A percentile compares a stretch with the other conserved stretches of the same genome.
phyloP scores from a whole-genome alignment of 1,139 yeast species.

The Debaryomyces singareniensis region DNA sequence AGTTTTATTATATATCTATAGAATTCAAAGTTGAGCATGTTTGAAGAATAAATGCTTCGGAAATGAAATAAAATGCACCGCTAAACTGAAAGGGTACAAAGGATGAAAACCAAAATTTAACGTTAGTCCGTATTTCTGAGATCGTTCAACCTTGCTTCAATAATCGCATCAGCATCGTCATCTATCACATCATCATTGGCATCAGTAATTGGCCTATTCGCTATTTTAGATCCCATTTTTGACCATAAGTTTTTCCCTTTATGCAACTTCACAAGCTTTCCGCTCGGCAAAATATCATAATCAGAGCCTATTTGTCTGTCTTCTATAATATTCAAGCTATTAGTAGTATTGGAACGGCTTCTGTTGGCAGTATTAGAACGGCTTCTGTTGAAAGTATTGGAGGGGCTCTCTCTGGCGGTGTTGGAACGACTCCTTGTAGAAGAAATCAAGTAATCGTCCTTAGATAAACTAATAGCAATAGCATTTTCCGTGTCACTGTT shows the following conservation, averaged over 20 bases:
- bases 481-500: not conserved
- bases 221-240: constrained; percentile 25
- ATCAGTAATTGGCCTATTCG: constrained; percentile 5
- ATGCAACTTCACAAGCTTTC: constrained; percentile 48
- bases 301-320: constrained; percentile 15
- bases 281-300: constrained; percentile 64
- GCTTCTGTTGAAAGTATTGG: constrained; percentile 50
- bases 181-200: constrained; percentile 20
- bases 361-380: constrained; percentile 47
- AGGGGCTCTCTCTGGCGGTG: constrained; percentile 41
- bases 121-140: not conserved
- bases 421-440: constrained; percentile 44
- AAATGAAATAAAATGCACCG: no score
- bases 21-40: no score
- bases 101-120: not conserved
- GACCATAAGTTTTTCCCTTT: constrained; percentile 14
- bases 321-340: constrained; percentile 13
- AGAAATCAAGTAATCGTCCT: constrained; percentile 4
- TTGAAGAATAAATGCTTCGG: no score
- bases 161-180: constrained; percentile 55
- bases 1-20: no score
- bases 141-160: constrained; percentile 44
- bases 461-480: not conserved
- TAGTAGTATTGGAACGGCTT: constrained; percentile 45
- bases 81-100: no score